Percentiles rank a stretch among this genome's conserved stretches.
These are phyloP conservation scores for Endoconidiophora polonica DNA, from an alignment of 2,329 filamentous ascomycete species.

Conservation along the genomic window DNA sequence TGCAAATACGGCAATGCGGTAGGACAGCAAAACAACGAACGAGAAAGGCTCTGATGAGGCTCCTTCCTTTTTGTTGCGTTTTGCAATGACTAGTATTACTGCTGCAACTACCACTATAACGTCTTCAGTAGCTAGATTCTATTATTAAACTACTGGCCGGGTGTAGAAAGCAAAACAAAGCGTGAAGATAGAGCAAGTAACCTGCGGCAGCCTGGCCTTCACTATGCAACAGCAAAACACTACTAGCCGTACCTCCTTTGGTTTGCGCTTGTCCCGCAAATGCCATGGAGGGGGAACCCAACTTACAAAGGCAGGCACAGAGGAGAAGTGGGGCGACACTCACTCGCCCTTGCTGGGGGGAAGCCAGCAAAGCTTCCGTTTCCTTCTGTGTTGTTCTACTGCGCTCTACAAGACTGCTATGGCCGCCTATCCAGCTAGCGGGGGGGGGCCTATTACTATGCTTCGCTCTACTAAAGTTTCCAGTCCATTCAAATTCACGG, in stretches of 20 bases:
- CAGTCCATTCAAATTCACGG: too few relatives aligned
- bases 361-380: background rate
- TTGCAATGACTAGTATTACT: too few relatives aligned
- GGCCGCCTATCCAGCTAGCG: too few relatives aligned
- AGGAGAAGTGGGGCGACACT: background rate
- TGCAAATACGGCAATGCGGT: background rate
- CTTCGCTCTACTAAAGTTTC: too few relatives aligned
- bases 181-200: too few relatives aligned
- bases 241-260: background rate
- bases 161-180: background rate
- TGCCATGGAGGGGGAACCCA: background rate
- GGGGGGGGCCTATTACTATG: too few relatives aligned
- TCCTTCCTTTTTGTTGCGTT: background rate
- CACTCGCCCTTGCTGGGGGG: background rate
- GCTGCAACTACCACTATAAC: too few relatives aligned
- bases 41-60: too few relatives aligned
- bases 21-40: background rate
- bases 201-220: too few relatives aligned
- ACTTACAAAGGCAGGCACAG: background rate
- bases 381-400: slow-evolving; percentile 5
- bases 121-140: background rate
- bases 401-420: background rate
- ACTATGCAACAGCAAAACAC: background rate
- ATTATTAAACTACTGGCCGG: background rate
- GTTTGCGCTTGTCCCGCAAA: background rate